Evolutionary conservation across 2,329 filamentous ascomycete species (phyloP), one percentile per base, ranked within the genome.

Genomic region (Aureobasidium uvarum): DNA sequence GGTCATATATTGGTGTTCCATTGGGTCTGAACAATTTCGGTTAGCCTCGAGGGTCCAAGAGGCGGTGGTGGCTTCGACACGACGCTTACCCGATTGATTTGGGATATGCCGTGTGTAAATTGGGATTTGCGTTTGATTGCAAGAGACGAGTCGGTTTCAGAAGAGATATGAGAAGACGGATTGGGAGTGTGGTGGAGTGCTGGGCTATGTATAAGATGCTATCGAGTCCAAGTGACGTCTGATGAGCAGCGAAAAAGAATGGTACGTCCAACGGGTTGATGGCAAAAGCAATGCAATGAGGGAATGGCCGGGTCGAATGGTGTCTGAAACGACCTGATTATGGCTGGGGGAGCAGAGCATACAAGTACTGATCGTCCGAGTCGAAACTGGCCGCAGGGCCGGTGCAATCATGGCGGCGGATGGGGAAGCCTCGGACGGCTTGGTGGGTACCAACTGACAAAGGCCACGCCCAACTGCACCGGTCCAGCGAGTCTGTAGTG

Each of bases 1-100:
- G 75, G 74, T 66, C 68, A 69, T 67, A 60, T 67, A 62, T 68
- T 66, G 66, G 71, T 75, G 74, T 62, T 76, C 74, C 75, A 77
- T 77, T 65, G 66, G 60, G 48, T 41, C 60, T 63, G 60, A n/a
- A 31, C 60, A 63, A 63, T 63, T 63, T 63, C 60, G 60, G 60
- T 63, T 63, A 63, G 60, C 48, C 60, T 54, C 38, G 46, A 62
- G 60, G 60, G 60, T 63, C 60, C 60, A 52, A 33, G 38, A 54
- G 60, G 60, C 60, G n/a, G 58, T 43, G 60, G 46, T 63, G 60
- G 60, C 60, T 63, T 54, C 36, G 48, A 33, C 48, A 54, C 60
- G 46, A 63, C 60, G 60, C 60, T 63, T 63, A 63, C 60, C 60
- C 36, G 48, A 63, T 45, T 10, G 46, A 54, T 43, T 50, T 63